A percentile compares a stretch with the other conserved stretches of the same genome.
Evolutionary conservation across 139 green algal genomes (phyloP).

Genomic region (Volvox reticuliferus): DNA sequence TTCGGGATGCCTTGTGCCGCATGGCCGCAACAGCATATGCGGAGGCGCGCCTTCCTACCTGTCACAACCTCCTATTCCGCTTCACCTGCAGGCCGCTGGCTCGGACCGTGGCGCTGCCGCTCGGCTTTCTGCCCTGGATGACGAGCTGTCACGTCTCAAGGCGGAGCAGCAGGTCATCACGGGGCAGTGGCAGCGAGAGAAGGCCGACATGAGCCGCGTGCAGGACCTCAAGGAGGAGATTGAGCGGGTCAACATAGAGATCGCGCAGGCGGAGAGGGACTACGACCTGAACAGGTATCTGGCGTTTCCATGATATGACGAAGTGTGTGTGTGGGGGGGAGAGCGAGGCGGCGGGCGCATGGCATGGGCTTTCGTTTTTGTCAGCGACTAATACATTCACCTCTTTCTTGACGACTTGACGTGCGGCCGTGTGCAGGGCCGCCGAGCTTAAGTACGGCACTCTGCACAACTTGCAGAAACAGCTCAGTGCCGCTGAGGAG

Average conservation of each 20-base stretch:
- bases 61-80: too few species aligned
- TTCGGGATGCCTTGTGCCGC: too few species aligned
- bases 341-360: background rate
- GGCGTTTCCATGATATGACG: too few species aligned
- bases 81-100: constrained; percentile 64
- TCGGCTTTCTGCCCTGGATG: constrained; percentile 83
- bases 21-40: too few species aligned
- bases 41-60: too few species aligned
- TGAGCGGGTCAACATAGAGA: constrained; percentile 90
- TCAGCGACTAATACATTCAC: background rate
- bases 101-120: constrained; percentile 76
- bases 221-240: constrained; percentile 95
- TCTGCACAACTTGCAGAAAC: constrained; percentile 90
- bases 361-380: too few species aligned
- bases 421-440: constrained; percentile 60
- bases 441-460: constrained; percentile 99
- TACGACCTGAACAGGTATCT: constrained; percentile 92
- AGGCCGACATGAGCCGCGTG: constrained; percentile 84
- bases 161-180: constrained; percentile 82
- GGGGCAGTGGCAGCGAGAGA: constrained; percentile 87
- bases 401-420: background rate
- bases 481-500: constrained; percentile 80
- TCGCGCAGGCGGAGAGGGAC: constrained; percentile 88
- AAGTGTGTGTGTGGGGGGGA: too few species aligned
- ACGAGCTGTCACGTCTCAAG: constrained; percentile 85